phyloP scores from a whole-genome alignment of 1,284 basidiomycete genomes.

The Sporisorium reilianum region DNA sequence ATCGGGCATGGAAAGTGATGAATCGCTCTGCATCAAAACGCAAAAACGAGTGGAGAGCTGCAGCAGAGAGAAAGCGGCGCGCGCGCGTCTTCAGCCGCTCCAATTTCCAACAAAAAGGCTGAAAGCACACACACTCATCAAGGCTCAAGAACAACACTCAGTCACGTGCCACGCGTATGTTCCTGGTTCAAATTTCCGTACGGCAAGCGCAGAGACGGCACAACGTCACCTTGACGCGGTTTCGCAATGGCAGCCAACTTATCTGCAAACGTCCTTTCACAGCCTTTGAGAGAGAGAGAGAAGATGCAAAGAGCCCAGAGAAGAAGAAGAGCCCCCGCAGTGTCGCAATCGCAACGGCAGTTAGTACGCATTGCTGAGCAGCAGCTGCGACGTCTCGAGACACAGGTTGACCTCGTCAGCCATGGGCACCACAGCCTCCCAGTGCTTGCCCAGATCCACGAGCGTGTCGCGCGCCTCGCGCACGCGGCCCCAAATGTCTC shows the following conservation, averaged over 20 bases:
- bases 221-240: background rate
- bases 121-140: too few relatives aligned
- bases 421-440: conserved; percentile 61
- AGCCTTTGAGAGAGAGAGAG: background rate
- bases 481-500: conserved; percentile 59
- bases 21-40: background rate
- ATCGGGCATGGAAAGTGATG: background rate
- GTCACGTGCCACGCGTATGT: conserved; percentile 34
- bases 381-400: conserved; percentile 57
- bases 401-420: conserved; percentile 62
- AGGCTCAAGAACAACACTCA: conserved; percentile 43
- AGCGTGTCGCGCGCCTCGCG: conserved; percentile 57
- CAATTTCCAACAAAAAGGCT: background rate
- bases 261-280: too few relatives aligned
- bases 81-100: conserved; percentile 17
- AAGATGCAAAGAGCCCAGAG: background rate
- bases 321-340: background rate
- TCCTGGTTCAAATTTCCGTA: background rate
- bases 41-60: background rate
- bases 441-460: conserved; percentile 54
- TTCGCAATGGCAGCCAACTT: too few relatives aligned
- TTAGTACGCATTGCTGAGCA: conserved; percentile 46
- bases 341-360: background rate
- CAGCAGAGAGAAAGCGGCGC: background rate
- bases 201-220: background rate